phyloP scores from a whole-genome alignment of 192 early-diverging fungal species.

The Phlyctochytrium planicorne region DNA sequence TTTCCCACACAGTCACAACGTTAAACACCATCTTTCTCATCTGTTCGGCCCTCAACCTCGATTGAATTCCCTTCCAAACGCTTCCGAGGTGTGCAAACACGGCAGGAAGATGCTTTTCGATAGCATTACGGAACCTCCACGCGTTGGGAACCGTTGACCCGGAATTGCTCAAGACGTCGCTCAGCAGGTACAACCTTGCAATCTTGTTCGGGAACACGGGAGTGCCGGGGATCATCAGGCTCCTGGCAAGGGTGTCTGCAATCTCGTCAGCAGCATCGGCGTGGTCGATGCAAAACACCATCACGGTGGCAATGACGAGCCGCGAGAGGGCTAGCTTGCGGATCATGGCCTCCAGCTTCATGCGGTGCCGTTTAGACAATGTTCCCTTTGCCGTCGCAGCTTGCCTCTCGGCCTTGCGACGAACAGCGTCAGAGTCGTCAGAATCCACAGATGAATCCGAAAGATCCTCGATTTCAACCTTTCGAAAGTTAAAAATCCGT shows the following conservation, averaged over 20 bases:
- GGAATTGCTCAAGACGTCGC: slow-evolving; percentile 89
- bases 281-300: slow-evolving; percentile 83
- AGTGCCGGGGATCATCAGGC: slow-evolving; percentile 57
- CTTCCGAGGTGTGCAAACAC: slow-evolving; percentile 71
- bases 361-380: slow-evolving; percentile 16
- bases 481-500: too few relatives aligned
- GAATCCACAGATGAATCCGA: slow-evolving; percentile 46
- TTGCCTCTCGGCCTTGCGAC: neutral
- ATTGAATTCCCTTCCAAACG: slow-evolving; percentile 66
- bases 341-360: slow-evolving; percentile 29
- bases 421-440: neutral
- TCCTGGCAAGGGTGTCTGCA: slow-evolving; percentile 61
- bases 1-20: slow-evolving; percentile 82
- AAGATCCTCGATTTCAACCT: neutral
- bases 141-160: slow-evolving; percentile 76
- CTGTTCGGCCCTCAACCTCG: slow-evolving; percentile 78
- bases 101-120: slow-evolving; percentile 59
- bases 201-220: slow-evolving; percentile 63
- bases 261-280: slow-evolving; percentile 78
- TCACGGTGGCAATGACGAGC: slow-evolving; percentile 68
- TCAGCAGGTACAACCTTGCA: slow-evolving; percentile 78
- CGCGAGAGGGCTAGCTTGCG: slow-evolving; percentile 34
- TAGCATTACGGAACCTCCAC: slow-evolving; percentile 77
- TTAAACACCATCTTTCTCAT: slow-evolving; percentile 56
- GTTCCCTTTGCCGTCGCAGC: slow-evolving; percentile 8